These are phyloP conservation scores for Barnettozyma siamensis DNA, from an alignment of 805 yeast genomes.

Conservation along the genomic window DNA sequence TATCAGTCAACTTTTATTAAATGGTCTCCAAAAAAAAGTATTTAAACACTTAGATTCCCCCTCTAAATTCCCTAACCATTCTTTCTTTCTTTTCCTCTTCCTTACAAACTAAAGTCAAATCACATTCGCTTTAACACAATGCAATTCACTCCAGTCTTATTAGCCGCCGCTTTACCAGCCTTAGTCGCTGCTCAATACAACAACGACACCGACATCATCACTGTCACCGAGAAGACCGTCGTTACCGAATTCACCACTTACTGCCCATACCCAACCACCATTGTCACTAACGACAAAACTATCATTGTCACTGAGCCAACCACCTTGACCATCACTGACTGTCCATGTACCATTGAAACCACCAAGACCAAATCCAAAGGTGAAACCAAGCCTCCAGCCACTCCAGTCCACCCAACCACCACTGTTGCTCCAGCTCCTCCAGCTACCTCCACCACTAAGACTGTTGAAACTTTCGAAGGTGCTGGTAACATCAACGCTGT, in stretches of 20 bases:
- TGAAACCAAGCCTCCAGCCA: neutral
- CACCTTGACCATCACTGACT: slow-evolving; percentile 80
- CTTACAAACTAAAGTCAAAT: neutral
- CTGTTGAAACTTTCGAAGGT: neutral
- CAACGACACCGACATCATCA: slow-evolving; percentile 13
- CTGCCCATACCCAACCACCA: slow-evolving; percentile 72
- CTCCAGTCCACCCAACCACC: neutral
- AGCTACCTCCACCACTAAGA: neutral
- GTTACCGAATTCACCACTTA: slow-evolving; percentile 58
- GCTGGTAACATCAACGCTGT: neutral
- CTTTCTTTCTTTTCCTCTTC: neutral
- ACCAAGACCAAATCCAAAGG: slow-evolving; percentile 10
- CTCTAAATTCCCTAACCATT: no score
- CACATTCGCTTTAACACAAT: slow-evolving; percentile 7
- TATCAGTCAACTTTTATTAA: no score
- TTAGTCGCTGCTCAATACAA: slow-evolving; percentile 13
- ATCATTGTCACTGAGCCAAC: slow-evolving; percentile 74
- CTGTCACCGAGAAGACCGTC: slow-evolving; percentile 37
- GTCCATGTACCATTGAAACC: slow-evolving; percentile 69
- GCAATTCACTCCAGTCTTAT: slow-evolving; percentile 8
- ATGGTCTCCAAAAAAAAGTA: no score
- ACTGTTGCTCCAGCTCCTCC: neutral
- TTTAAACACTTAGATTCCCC: no score
- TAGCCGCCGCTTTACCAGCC: slow-evolving; percentile 11
- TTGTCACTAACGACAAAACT: slow-evolving; percentile 61